phyloP scores from a whole-genome alignment of 441 rosid genomes.

The Adansonia grandidieri region DNA sequence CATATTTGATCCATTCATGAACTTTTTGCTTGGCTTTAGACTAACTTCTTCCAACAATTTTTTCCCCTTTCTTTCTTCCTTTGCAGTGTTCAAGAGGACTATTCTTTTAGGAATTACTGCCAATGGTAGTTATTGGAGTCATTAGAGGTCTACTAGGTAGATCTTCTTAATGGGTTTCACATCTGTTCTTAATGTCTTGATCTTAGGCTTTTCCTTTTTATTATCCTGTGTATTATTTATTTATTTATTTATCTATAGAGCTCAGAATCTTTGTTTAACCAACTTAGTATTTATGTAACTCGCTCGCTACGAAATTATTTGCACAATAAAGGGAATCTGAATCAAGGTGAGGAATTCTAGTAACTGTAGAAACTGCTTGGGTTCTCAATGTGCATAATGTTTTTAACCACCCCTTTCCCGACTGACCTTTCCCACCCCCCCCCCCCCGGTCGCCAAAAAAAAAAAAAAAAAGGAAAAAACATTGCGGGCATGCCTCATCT shows the following conservation, averaged over 20 bases:
- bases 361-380: neutral
- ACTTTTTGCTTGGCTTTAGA: constrained; percentile 28
- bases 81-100: constrained; percentile 94
- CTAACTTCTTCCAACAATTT: constrained; percentile 13
- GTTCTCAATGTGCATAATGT: constrained; percentile 1
- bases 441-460: too few relatives aligned
- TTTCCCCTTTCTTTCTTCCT: constrained; percentile 30
- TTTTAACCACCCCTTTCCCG: constrained; percentile 17
- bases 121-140: constrained; percentile 96
- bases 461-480: neutral
- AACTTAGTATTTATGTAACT: constrained; percentile 80
- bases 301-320: constrained; percentile 85
- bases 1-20: neutral
- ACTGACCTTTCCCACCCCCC: neutral
- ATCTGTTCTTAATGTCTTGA: constrained; percentile 6
- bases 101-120: constrained; percentile 88
- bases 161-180: constrained; percentile 13
- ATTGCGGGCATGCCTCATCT: constrained; percentile 90
- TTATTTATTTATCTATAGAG: constrained; percentile 15
- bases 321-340: constrained; percentile 79
- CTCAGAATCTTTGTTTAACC: constrained; percentile 95
- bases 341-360: constrained; percentile 62
- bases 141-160: constrained; percentile 93
- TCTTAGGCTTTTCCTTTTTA: constrained; percentile 16
- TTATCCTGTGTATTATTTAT: constrained; percentile 1